Evolutionary conservation across 352 stramenopile genomes (phyloP).

Genomic region (Globisporangium cylindrosporum): DNA sequence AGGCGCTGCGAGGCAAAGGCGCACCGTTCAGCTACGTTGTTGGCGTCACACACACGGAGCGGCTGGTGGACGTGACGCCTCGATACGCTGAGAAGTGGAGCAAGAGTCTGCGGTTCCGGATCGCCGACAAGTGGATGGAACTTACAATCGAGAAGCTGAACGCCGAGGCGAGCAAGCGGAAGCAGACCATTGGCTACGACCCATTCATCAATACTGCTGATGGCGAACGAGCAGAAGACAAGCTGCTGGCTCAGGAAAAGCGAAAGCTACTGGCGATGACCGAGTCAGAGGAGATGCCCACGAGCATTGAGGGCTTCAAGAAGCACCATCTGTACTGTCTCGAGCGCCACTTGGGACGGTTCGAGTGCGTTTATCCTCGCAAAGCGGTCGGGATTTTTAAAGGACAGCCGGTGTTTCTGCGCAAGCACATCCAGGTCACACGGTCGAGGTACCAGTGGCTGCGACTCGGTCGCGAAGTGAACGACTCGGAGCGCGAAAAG

Average conservation of each 20-base stretch:
- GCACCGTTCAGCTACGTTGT: slow-evolving; percentile 64
- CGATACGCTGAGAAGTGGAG: slow-evolving; percentile 67
- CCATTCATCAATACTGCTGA: neutral
- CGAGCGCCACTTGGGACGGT: slow-evolving; percentile 58
- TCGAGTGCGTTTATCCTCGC: slow-evolving; percentile 69
- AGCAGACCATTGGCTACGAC: neutral
- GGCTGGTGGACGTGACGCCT: slow-evolving; percentile 58
- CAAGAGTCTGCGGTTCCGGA: slow-evolving; percentile 45
- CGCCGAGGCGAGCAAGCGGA: neutral
- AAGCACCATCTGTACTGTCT: slow-evolving; percentile 82
- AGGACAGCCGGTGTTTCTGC: slow-evolving; percentile 65
- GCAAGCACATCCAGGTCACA: slow-evolving; percentile 51
- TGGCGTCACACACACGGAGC: slow-evolving; percentile 42
- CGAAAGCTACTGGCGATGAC: slow-evolving; percentile 30
- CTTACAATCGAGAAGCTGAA: slow-evolving; percentile 43
- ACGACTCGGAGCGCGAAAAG: slow-evolving; percentile 39
- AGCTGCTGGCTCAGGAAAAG: slow-evolving; percentile 33
- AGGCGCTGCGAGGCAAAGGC: slow-evolving; percentile 42
- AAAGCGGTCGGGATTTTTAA: slow-evolving; percentile 77
- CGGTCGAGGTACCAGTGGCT: slow-evolving; percentile 71
- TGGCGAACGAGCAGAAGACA: slow-evolving; percentile 15
- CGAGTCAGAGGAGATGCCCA: slow-evolving; percentile 62
- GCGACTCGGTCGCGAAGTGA: slow-evolving; percentile 60
- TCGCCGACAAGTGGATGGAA: slow-evolving; percentile 56
- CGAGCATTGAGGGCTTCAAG: slow-evolving; percentile 69